Evolutionary conservation across 208 protist genomes (phyloP), one percentile per base, ranked within the genome.

Genomic region (Acanthamoeba sp.): DNA sequence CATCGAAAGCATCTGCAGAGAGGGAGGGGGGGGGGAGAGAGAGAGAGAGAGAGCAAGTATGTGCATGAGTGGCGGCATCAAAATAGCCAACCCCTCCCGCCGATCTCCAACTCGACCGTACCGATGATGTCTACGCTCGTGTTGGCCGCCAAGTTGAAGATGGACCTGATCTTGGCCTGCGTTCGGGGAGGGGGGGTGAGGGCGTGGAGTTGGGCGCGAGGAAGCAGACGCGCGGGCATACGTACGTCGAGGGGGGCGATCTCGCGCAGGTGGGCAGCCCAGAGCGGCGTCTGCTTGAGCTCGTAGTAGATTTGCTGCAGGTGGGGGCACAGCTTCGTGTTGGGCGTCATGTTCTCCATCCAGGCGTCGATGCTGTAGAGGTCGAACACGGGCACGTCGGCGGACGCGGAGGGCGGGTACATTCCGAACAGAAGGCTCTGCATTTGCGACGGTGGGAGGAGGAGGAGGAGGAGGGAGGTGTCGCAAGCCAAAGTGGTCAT

Each of bases 91-190:
- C 45, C 45, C 3, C 45, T 12, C 45, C 45, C 45, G 45, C 27
- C 59, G 18, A 73, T 7, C 66, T 22, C 66, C n/a, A 40, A 7
- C n/a, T 12, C 24, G 55, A 12, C 36, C 22, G 36, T 40, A 76
- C 66, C 66, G 22, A 76, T 76, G 66, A 76, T 76, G 36, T 76
- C 66, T 14, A 76, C n/a, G 66, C 66, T 76, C 0, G 32, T 14
- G 9, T 76, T 76, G 36, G n/a, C 1, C 66, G 66, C 16, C n/a
- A 76, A 14, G 22, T 76, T 76, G 66, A 76, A 76, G n/a, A 76
- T 76, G 36, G 66, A 76, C 29, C 66, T 76, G n/a, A 76, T 76
- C 66, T 76, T 76, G 36, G 66, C 66, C 66, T 76, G 66, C 66
- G 9, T 6, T 22, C 9, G n/a, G 29, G 29, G 29, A 18, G 59